These are phyloP conservation scores for Chlorella sp. DNA, from an alignment of 139 green algal genomes.

Conservation along the genomic window DNA sequence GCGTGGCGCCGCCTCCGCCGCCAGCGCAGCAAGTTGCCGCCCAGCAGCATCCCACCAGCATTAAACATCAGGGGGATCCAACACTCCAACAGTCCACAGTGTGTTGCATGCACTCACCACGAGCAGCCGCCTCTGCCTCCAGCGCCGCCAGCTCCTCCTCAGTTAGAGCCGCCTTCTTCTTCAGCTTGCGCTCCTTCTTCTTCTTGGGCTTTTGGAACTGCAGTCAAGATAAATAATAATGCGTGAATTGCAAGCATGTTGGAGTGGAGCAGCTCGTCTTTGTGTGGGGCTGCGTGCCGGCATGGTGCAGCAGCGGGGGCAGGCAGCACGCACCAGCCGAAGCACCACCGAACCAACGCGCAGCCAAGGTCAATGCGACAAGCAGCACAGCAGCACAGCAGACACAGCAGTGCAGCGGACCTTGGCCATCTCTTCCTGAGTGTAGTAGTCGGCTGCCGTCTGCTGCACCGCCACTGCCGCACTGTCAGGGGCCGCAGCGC, in stretches of 20 bases:
- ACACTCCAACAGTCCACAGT: too few species aligned
- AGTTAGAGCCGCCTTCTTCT: conserved; percentile 60
- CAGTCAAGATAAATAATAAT: not conserved
- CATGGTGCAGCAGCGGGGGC: too few species aligned
- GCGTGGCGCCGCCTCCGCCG: conserved; percentile 43
- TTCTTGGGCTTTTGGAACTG: conserved; percentile 73
- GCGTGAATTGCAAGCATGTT: not conserved
- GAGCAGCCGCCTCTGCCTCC: conserved; percentile 55
- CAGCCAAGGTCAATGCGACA: too few species aligned
- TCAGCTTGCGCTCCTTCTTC: conserved; percentile 80
- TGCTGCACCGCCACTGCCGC: not conserved
- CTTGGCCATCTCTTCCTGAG: conserved; percentile 67
- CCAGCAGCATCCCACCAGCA: too few species aligned
- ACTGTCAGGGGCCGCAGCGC: not conserved
- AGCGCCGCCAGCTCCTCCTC: conserved; percentile 62
- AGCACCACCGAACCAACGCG: not conserved
- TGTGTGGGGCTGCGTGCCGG: too few species aligned
- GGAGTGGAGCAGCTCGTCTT: not conserved
- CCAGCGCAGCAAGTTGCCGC: too few species aligned
- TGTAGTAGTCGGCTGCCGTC: conserved; percentile 74
- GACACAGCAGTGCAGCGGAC: conserved; percentile 3
- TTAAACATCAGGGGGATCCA: too few species aligned
- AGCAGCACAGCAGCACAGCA: too few species aligned
- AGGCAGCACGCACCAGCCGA: not conserved
- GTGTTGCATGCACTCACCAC: too few species aligned